Evolutionary conservation across 345 rosid genomes (phyloP).

Genomic region (Psidium guajava): DNA sequence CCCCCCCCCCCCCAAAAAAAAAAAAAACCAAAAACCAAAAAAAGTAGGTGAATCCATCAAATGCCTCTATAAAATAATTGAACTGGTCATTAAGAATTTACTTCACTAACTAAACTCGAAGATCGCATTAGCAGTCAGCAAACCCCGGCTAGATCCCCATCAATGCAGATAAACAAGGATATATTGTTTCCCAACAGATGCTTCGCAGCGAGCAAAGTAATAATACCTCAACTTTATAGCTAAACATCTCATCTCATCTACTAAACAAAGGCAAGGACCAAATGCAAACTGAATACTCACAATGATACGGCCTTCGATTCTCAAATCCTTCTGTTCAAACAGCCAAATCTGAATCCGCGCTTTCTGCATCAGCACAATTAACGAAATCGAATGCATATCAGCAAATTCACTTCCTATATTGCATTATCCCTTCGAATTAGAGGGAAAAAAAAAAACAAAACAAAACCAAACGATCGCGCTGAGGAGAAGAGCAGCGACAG

Average conservation of each 20-base stretch:
- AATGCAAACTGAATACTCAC: constrained; percentile 17
- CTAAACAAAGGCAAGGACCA: background rate
- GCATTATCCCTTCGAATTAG: background rate
- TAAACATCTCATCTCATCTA: background rate
- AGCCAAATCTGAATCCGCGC: constrained; percentile 98
- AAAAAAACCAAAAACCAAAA: too few relatives aligned
- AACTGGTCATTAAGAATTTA: background rate
- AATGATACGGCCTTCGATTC: constrained; percentile 75
- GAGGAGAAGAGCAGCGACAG: background rate
- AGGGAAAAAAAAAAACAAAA: background rate
- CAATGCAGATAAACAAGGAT: background rate
- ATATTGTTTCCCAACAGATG: background rate
- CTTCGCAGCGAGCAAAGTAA: background rate
- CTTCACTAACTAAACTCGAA: background rate
- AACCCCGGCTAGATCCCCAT: background rate
- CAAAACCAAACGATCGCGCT: background rate
- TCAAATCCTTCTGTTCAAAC: constrained; percentile 88
- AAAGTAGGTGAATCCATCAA: background rate
- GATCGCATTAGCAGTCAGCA: background rate
- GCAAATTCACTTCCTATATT: background rate
- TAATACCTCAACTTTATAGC: background rate
- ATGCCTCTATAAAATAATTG: background rate
- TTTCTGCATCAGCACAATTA: constrained; percentile 34
- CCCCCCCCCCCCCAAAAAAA: background rate
- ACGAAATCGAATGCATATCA: background rate